Base-by-base conservation (phyloP, 225 moss, liverwort and hornwort species). In the Physcomitrellopsis africana region DNA sequence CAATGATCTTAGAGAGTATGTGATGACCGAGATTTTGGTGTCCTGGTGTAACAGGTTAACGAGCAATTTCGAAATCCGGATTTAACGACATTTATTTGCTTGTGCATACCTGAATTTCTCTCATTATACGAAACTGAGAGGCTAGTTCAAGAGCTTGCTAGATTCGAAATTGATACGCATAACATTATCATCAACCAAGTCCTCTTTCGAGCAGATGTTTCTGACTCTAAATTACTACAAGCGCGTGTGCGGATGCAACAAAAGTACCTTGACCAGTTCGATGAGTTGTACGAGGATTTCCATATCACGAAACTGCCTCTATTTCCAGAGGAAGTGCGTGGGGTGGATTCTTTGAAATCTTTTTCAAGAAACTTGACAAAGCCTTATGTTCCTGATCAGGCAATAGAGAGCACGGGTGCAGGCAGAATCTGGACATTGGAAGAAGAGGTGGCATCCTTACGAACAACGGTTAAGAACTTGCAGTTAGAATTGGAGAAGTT, bases 181-280 rank as follows among this genome's bases (percentile, higher is more conserved):
- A 99, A 95, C 54, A 99, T 95, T 64, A 85, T 99, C 60, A 99
- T 95, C 74, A 95, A 95, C 56, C 95, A 95, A 91, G 95, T 93
- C n/a, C 79, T 99, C 4, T 99, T 99, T 64, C 74, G 83, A 70
- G 81, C 88, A 43, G 91, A 94, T 15, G 92, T 89, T 57, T 89
- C 81, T 1, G 92, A 92, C 41, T 99, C 99, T 13, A 93, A 84
- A 77, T 76, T 95, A 62, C 80, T 99, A 8, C 91, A 93, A 86
- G n/a, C n/a, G n/a, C 93, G 99, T 66, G 90, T 91, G 43, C 83
- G 90, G 65, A 99, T 99, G 95, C 99, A 99, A 81, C 86, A 91
- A 72, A 94, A 94, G 71, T 94, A 91, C 73, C 76, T 99, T 48
- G 89, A 94, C 69, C 99, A 99, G 81, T 99, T 93, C 60, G 83